Conservation (phyloP, 192 early-diverging fungal species). For the Gamsiella multidivaricata region DNA sequence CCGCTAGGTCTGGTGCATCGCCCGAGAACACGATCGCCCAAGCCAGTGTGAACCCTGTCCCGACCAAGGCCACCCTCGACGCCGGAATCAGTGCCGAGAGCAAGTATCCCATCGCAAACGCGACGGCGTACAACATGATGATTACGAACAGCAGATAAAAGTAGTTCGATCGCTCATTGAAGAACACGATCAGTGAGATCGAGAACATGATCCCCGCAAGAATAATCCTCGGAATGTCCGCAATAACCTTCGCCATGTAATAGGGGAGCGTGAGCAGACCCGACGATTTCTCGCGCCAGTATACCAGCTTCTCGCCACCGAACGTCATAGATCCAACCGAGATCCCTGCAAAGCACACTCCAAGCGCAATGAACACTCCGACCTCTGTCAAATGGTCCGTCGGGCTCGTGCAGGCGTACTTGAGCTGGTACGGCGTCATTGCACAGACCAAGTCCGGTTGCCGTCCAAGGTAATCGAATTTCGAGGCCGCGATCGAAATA, state of each 20-base stretch:
- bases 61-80: constrained; percentile 56
- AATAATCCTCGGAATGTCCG: constrained; percentile 69
- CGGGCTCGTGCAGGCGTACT: constrained; percentile 16
- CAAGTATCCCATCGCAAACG: constrained; percentile 71
- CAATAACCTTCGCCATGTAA: constrained; percentile 68
- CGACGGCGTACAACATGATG: constrained; percentile 61
- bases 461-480: constrained; percentile 63
- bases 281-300: constrained; percentile 69
- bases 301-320: constrained; percentile 72
- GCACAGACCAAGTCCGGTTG: constrained; percentile 60
- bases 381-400: constrained; percentile 56
- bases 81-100: constrained; percentile 60
- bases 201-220: constrained; percentile 68
- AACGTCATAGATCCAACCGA: constrained; percentile 69
- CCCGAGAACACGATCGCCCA: constrained; percentile 71
- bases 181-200: constrained; percentile 67
- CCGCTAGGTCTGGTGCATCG: constrained; percentile 62
- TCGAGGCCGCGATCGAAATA: constrained; percentile 59
- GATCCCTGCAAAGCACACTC: constrained; percentile 70
- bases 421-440: constrained; percentile 56
- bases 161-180: constrained; percentile 53
- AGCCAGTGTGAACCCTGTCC: constrained; percentile 70
- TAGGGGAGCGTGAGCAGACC: constrained; percentile 72
- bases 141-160: constrained; percentile 56
- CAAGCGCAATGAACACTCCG: constrained; percentile 68